Conservation (phyloP, 1,284 basidiomycete genomes). For the Boletus smithii region DNA sequence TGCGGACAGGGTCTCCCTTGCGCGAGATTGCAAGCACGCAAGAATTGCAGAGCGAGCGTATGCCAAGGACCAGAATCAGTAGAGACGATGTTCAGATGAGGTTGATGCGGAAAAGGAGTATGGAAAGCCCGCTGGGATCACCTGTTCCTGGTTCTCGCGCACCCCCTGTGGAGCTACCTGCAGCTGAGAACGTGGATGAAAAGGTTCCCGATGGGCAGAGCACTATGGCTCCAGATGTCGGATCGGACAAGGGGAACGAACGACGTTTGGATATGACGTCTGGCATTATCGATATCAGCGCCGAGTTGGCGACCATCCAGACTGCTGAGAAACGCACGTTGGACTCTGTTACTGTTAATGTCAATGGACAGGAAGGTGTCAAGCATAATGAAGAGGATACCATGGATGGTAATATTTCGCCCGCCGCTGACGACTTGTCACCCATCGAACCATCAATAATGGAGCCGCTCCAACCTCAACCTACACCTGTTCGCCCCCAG, state of each 20-base stretch:
- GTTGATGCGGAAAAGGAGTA: constrained; percentile 43
- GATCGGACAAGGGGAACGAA: constrained; percentile 7
- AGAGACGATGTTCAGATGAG: constrained; percentile 52
- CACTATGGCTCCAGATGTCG: neutral
- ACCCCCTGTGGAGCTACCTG: neutral
- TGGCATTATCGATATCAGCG: constrained; percentile 36
- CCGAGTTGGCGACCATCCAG: constrained; percentile 46
- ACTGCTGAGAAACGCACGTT: constrained; percentile 42
- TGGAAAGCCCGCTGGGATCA: constrained; percentile 38
- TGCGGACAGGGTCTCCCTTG: constrained; percentile 29
- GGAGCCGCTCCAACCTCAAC: constrained; percentile 9
- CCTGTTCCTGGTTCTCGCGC: constrained; percentile 13
- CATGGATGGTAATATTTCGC: neutral
- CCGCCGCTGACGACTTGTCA: neutral
- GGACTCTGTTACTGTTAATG: constrained; percentile 13
- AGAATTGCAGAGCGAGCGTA: constrained; percentile 28
- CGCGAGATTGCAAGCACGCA: constrained; percentile 23
- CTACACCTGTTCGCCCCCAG: constrained; percentile 10
- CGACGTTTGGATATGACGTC: constrained; percentile 11
- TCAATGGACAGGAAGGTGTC: neutral
- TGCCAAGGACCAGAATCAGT: constrained; percentile 41
- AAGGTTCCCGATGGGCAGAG: neutral
- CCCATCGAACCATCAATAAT: neutral
- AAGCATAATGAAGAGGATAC: neutral
- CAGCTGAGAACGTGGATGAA: constrained; percentile 1